phyloP scores from a whole-genome alignment of 257 asterid genomes.

The Solanum bukasovii region DNA sequence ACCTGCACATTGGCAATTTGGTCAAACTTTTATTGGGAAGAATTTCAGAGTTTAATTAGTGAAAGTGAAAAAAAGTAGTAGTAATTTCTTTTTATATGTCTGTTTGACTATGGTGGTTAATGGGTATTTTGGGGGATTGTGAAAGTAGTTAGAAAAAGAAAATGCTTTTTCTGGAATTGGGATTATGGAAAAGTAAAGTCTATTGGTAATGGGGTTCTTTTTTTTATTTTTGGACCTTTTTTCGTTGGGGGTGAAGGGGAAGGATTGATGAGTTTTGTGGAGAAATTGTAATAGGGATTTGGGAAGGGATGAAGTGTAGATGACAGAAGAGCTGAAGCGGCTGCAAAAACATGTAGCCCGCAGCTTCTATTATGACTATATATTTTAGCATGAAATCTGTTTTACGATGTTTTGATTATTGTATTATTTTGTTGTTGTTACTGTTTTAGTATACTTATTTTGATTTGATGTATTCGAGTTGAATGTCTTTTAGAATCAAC shows the following conservation, averaged over 20 bases:
- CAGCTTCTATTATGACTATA: slow-evolving; percentile 23
- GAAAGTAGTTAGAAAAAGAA: background rate
- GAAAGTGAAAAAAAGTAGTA: background rate
- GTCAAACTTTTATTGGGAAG: slow-evolving; percentile 73
- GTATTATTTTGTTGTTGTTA: background rate
- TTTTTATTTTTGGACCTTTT: background rate
- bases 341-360: slow-evolving; percentile 75
- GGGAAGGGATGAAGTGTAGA: background rate
- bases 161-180: background rate
- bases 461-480: background rate
- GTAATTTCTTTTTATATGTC: background rate
- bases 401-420: background rate
- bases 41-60: slow-evolving; percentile 51
- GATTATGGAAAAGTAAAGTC: slow-evolving; percentile 3
- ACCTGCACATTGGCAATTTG: slow-evolving; percentile 68
- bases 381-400: background rate
- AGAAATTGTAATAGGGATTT: background rate
- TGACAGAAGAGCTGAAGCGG: slow-evolving; percentile 55
- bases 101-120: slow-evolving; percentile 16
- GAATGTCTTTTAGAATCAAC: background rate
- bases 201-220: background rate
- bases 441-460: no score
- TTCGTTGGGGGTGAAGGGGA: background rate
- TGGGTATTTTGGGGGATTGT: slow-evolving; percentile 23
- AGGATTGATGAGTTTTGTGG: background rate